Evolutionary conservation across 768 basidiomycete species (phyloP), one percentile per base, ranked within the genome.

Genomic region (Vishniacozyma victoriae): DNA sequence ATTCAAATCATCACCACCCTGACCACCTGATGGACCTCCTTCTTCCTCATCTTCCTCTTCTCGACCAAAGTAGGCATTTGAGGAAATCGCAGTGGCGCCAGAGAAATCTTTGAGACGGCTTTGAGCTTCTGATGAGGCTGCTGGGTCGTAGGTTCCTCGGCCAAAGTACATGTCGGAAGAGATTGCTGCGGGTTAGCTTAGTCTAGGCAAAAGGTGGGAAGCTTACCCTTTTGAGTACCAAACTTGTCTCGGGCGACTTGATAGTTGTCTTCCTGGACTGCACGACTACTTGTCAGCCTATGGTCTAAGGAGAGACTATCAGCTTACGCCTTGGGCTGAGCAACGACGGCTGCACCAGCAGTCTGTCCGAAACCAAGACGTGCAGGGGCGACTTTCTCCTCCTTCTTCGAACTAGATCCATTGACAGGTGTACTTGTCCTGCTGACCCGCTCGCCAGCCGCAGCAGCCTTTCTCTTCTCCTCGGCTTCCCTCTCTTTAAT

Each of bases 131-230:
- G 76, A 73, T 35, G 79, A 62, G 3, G 81, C 77, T 29, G 70
- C 62, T 1, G 87, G 81, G 66, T 97, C 92, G 73, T 95, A 96
- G 18, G 82, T 72, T 41, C 86, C 85, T 35, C 93, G 80, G 19
- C 84, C 89, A 69, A 97, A 97, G 76, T 85, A 96, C 87, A 91
- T 90, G 66, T 97, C 95, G 3, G 90, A 93, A 4, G 92, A 96
- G 70, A 99, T 99, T 45, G 81, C 90, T 74, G 53, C 1, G 29
- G 15, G 29, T 29, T 11, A 22, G 41, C 16, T 33, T 19, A 43
- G 37, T n/a, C 24, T 19, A 44, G 9, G 29, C n/a, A 9, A 9
- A 33, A 13, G 40, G 12, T 35, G 41, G 36, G 12, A 5, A 9
- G 25, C 73, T 42, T 23, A 74, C 74, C 72, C 69, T 96, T 99